Conservation (phyloP, 2,329 filamentous ascomycete genomes). For the Ceratocystis variospora region DNA sequence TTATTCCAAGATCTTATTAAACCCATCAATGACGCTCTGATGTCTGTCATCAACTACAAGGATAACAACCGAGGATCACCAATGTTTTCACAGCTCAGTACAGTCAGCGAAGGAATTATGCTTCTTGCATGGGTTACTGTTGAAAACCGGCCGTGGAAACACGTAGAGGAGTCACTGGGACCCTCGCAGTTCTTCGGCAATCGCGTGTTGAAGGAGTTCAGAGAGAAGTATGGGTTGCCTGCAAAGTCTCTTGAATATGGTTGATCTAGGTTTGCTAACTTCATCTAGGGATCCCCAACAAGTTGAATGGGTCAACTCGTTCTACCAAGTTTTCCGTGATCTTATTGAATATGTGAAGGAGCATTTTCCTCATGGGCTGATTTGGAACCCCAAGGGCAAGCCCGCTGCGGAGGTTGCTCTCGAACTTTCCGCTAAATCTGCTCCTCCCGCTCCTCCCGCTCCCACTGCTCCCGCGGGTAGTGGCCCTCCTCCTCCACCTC, state of each 20-base stretch:
- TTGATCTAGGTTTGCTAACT: background rate
- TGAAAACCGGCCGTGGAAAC: constrained; percentile 68
- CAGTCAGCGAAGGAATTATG: constrained; percentile 80
- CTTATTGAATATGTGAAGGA: constrained; percentile 74
- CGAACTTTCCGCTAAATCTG: constrained; percentile 37
- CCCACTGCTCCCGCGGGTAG: background rate
- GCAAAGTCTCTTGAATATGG: background rate
- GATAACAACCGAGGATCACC: constrained; percentile 65
- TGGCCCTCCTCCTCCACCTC: constrained; percentile 37
- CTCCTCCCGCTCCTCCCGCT: constrained; percentile 36
- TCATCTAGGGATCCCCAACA: constrained; percentile 58
- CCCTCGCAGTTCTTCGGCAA: constrained; percentile 92
- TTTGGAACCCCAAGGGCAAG: constrained; percentile 71
- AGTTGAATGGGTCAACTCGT: constrained; percentile 81
- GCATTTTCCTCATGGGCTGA: constrained; percentile 63
- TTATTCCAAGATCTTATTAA: constrained; percentile 67
- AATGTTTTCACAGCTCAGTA: constrained; percentile 67
- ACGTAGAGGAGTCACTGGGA: constrained; percentile 68
- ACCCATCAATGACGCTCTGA: constrained; percentile 71
- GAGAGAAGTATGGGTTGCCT: constrained; percentile 42
- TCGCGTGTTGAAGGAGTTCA: constrained; percentile 79
- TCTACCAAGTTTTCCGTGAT: constrained; percentile 78
- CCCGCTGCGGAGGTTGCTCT: constrained; percentile 54
- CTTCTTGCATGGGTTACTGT: constrained; percentile 83
- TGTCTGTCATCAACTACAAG: constrained; percentile 64